Evolutionary conservation across 257 asterid genomes (phyloP).

Genomic region (Penstemon barbatus): DNA sequence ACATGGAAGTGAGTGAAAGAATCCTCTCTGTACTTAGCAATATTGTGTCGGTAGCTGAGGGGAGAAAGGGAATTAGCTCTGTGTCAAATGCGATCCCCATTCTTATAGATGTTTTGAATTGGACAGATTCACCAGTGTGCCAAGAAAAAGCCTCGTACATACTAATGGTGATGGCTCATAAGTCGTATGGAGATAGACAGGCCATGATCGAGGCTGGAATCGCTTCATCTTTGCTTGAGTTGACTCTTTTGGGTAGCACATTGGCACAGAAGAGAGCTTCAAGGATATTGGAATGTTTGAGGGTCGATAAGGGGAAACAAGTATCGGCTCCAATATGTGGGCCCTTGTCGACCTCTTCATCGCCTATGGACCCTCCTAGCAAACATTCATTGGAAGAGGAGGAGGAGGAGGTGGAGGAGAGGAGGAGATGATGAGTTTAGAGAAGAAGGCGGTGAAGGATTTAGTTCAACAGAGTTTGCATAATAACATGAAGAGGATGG

Average conservation of each 20-base stretch:
- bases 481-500: conserved; percentile 83
- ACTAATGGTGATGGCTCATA: conserved; percentile 96
- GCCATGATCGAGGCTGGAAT: conserved; percentile 83
- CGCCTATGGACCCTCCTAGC: conserved; percentile 22
- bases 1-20: conserved; percentile 72
- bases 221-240: conserved; percentile 64
- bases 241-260: conserved; percentile 76
- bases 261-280: conserved; percentile 89
- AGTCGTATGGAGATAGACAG: conserved; percentile 68
- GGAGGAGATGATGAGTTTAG: conserved; percentile 62
- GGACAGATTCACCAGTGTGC: conserved; percentile 85
- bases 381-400: conserved; percentile 15
- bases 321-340: conserved; percentile 56
- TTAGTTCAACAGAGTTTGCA: conserved; percentile 89
- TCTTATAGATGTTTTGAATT: conserved; percentile 62
- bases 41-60: conserved; percentile 58
- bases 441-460: conserved; percentile 80
- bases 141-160: conserved; percentile 80
- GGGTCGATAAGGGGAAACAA: conserved; percentile 78
- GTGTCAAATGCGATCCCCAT: conserved; percentile 55
- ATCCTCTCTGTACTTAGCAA: conserved; percentile 72
- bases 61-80: conserved; percentile 58
- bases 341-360: conserved; percentile 21
- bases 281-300: conserved; percentile 68
- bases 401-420: conserved; percentile 35